A percentile compares a stretch with the other conserved stretches of the same genome.
Evolutionary conservation across 2,329 filamentous ascomycete genomes (phyloP).

Genomic region (Dactylellina cionopaga): DNA sequence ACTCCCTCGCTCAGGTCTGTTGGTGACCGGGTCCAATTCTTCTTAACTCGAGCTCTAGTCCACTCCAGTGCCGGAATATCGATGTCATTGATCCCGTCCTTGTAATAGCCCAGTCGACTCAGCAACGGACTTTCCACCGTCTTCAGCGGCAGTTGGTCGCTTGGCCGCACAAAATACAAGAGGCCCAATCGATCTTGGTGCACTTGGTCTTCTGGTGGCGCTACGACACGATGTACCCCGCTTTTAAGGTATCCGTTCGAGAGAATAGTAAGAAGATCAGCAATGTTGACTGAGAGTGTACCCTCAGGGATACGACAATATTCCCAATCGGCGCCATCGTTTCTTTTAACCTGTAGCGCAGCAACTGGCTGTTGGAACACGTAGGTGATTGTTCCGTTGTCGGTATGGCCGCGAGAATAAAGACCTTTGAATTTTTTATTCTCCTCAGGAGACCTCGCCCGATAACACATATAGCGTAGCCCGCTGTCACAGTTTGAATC

Average conservation of each 20-base stretch:
- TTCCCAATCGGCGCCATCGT: slow-evolving; percentile 64
- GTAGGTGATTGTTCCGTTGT: slow-evolving; percentile 68
- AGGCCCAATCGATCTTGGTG: slow-evolving; percentile 65
- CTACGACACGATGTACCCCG: slow-evolving; percentile 62
- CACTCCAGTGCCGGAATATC: slow-evolving; percentile 32
- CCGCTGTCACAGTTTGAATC: slow-evolving; percentile 70
- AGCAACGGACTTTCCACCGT: slow-evolving; percentile 62
- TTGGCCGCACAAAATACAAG: slow-evolving; percentile 66
- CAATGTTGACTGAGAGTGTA: slow-evolving; percentile 66
- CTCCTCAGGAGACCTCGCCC: slow-evolving; percentile 64
- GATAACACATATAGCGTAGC: slow-evolving; percentile 72
- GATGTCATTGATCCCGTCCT: slow-evolving; percentile 44
- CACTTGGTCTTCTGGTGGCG: slow-evolving; percentile 62
- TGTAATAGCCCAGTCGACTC: slow-evolving; percentile 20
- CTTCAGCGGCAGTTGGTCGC: slow-evolving; percentile 61
- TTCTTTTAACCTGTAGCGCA: slow-evolving; percentile 66
- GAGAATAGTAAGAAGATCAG: slow-evolving; percentile 65
- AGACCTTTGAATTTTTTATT: slow-evolving; percentile 63
- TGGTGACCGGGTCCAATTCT: slow-evolving; percentile 45
- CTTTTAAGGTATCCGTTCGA: slow-evolving; percentile 65
- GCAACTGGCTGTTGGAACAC: slow-evolving; percentile 70
- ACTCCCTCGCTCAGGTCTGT: slow-evolving; percentile 24
- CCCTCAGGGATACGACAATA: slow-evolving; percentile 66
- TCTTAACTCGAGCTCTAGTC: slow-evolving; percentile 42
- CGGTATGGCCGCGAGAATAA: slow-evolving; percentile 67